Conservation (phyloP, 768 basidiomycete genomes). For the Suillus subalutaceus region DNA sequence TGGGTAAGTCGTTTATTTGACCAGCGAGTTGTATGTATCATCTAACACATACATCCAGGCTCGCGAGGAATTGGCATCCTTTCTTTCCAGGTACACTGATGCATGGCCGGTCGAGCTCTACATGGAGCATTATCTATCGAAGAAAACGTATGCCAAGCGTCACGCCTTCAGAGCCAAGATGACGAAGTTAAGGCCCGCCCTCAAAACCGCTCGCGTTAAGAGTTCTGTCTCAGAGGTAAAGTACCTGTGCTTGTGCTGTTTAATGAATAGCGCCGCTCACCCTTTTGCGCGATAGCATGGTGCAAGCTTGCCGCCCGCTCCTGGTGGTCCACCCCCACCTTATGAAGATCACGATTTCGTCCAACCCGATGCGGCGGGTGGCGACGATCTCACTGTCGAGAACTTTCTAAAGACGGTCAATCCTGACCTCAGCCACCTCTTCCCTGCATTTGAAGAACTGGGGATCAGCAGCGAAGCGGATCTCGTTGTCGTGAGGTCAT, state of each 20-base stretch:
- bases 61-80: not conserved
- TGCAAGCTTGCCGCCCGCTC: not conserved
- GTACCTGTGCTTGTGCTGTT: not conserved
- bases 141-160: not conserved
- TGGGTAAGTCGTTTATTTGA: not conserved
- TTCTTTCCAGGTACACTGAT: constrained; percentile 3
- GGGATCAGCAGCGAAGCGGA: not conserved
- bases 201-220: not conserved
- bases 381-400: not conserved
- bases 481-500: not conserved
- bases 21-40: no score
- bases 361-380: no score
- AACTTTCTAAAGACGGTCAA: not conserved
- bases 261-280: not conserved
- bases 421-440: not conserved
- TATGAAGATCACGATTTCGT: not conserved
- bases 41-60: not conserved
- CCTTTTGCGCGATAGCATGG: not conserved
- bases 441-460: not conserved
- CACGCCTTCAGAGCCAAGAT: constrained; percentile 1
- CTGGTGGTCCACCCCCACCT: not conserved
- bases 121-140: not conserved
- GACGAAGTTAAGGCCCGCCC: not conserved
- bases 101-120: constrained; percentile 9
- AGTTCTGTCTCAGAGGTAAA: constrained; percentile 2